Percentiles rank a stretch among this genome's conserved stretches.
Conservation (phyloP, 179 eudicot species). For the Beta macrorhiza region DNA sequence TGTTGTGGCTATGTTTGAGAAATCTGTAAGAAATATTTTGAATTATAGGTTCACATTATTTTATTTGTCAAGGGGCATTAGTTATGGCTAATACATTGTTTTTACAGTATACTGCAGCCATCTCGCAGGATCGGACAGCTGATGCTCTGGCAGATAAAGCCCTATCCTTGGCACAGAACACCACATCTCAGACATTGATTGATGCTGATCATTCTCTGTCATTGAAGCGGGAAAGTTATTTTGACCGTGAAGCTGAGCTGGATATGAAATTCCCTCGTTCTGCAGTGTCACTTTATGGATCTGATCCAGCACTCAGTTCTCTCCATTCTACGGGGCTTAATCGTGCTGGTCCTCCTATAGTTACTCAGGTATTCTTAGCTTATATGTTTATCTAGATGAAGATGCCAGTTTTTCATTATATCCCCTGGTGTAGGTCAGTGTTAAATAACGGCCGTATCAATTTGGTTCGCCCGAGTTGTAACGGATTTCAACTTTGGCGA, state of each 20-base stretch:
- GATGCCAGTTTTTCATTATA: background rate
- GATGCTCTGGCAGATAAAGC: conserved; percentile 63
- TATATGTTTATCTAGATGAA: background rate
- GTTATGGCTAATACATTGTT: conserved; percentile 21
- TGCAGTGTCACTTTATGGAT: conserved; percentile 55
- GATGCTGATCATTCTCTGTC: conserved; percentile 49
- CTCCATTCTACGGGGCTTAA: conserved; percentile 49
- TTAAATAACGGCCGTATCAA: too few relatives aligned
- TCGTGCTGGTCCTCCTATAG: conserved; percentile 63
- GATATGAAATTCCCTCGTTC: conserved; percentile 46
- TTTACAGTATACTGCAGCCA: conserved; percentile 51
- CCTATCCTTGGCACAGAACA: conserved; percentile 31
- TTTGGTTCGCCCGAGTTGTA: too few relatives aligned
- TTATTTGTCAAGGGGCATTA: background rate
- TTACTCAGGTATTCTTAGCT: conserved; percentile 62
- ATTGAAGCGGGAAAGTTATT: conserved; percentile 51
- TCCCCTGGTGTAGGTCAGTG: background rate
- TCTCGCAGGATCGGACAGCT: conserved; percentile 51
- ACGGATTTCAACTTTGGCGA: too few relatives aligned
- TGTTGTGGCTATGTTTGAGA: conserved; percentile 77
- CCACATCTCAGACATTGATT: conserved; percentile 40
- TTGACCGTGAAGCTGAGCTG: conserved; percentile 52
- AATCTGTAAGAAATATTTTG: conserved; percentile 49
- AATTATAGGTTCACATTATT: background rate
- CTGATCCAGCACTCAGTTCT: conserved; percentile 52